Evolutionary conservation across 164 flowering plant genomes (phyloP), one percentile per base, ranked within the genome.

Genomic region (Liquidambar formosana): DNA sequence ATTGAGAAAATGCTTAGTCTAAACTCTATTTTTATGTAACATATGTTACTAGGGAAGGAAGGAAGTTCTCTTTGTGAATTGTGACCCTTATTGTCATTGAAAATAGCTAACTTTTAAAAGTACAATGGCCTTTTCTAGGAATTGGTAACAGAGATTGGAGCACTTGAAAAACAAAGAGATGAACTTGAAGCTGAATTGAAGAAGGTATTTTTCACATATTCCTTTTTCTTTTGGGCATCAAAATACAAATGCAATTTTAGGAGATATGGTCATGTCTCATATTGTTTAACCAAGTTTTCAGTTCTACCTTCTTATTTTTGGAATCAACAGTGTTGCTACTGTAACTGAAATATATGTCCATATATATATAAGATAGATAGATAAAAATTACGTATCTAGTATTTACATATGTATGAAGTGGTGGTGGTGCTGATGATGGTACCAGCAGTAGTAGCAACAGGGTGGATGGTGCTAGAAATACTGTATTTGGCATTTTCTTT

Each of bases 141-240:
- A 52, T 22, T 94, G 80, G 74, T 63, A 43, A 73, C 59, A 22
- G 93, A 92, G 71, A 84, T 92, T 70, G 73, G 72, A 70, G 79
- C 69, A 45, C 87, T 92, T 62, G 88, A 94, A 74, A 83, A 75
- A 65, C 80, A 75, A 72, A 88, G 78, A 69, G 83, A 83, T 72
- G 86, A 86, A 44, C 92, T 94, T 61, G 96, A 92, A 82, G 87
- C 83, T 68, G 81, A 82, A 76, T 64, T 94, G 72, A 92, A 80
- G 70, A 84, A 76, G 97, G 98, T 94, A 74, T 22, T 27, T 44
- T 10, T 46, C 13, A 45, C 4, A 45, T 4, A 3, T 21, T 11
- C n/a, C 53, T 33, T 13, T 44, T 47, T 58, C 1, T 46, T 46
- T 52, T 66, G 22, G 1, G 33, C 26, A 12, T 13, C 33, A 25